phyloP scores from a whole-genome alignment of 208 protist genomes.

The Trypanosoma boissoni region DNA sequence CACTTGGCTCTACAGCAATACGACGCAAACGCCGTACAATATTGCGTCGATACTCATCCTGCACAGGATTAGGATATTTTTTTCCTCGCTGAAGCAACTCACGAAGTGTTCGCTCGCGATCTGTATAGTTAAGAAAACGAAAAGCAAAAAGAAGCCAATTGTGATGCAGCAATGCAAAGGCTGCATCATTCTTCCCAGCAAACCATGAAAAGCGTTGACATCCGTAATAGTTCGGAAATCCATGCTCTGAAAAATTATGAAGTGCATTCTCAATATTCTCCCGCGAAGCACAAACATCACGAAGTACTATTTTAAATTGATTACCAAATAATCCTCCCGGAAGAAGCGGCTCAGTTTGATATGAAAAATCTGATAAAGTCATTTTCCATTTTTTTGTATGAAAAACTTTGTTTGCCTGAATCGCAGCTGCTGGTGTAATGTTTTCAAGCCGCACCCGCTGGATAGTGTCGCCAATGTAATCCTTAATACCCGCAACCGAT shows the following conservation, averaged over 20 bases:
- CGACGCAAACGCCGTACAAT: slow-evolving; percentile 70
- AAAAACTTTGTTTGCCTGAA: slow-evolving; percentile 59
- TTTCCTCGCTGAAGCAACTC: slow-evolving; percentile 76
- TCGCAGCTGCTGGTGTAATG: slow-evolving; percentile 57
- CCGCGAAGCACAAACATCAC: slow-evolving; percentile 55
- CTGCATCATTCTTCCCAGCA: slow-evolving; percentile 66
- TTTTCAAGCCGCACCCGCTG: slow-evolving; percentile 72
- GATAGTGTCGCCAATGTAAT: slow-evolving; percentile 85
- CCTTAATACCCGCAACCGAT: slow-evolving; percentile 82
- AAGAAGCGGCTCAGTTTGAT: slow-evolving; percentile 50
- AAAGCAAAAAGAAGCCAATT: slow-evolving; percentile 87
- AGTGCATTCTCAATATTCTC: slow-evolving; percentile 46
- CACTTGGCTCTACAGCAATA: slow-evolving; percentile 58
- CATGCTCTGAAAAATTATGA: slow-evolving; percentile 41
- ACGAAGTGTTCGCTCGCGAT: slow-evolving; percentile 47
- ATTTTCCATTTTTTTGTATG: slow-evolving; percentile 41
- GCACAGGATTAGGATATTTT: slow-evolving; percentile 76
- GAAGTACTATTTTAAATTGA: slow-evolving; percentile 77
- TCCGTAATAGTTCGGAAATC: slow-evolving; percentile 89
- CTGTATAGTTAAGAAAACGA: slow-evolving; percentile 84
- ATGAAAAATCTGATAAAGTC: slow-evolving; percentile 80
- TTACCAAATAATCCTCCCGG: slow-evolving; percentile 81
- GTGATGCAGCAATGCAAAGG: slow-evolving; percentile 74
- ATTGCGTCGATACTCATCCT: slow-evolving; percentile 79
- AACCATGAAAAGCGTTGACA: slow-evolving; percentile 90